Evolutionary conservation across 257 asterid genomes (phyloP), one percentile per base, ranked within the genome.

Genomic region (Perilla frutescens): DNA sequence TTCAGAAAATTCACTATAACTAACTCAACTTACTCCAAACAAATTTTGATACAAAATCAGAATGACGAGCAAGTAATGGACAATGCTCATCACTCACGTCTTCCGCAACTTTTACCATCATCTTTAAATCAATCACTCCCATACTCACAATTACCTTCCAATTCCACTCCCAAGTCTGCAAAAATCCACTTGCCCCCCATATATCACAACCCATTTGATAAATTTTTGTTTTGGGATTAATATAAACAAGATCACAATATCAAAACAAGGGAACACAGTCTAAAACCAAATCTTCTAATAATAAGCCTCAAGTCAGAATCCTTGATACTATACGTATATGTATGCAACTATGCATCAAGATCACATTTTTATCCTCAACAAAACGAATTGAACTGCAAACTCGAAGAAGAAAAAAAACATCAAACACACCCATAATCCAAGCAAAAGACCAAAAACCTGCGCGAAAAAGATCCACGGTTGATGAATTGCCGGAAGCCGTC

Each of bases 391-490:
- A 54, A 9, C 62, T 15, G 8, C 13, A 60, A 11, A 66, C 8
- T 40, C 14, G 15, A 40, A 15, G 51, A 14, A 20, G 26, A 34
- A 37, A 41, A 41, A 5, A 41, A 44, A 44, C 41, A 64, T 44
- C 70, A 11, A 39, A 14, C 56, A 66, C 44, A 7, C 47, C 45
- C 47, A 66, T 12, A 50, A 15, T 53, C 11, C n/a, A 41, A 32
- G 68, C 3, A 57, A 63, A 75, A 2, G 66, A 79, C 29, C 20
- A 39, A 62, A 40, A 66, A 92, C 96, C 96, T n/a, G 96, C 83
- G 71, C 96, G 97, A 55, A 87, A 81, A 75, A 88, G 86, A 87
- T 90, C 96, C 62, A 75, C 85, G 72, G 92, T 57, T 15, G 90
- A 84, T 48, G 97, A 89, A 85, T 81, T 86, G 80, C 80, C 84